Conservation (phyloP, 2,329 filamentous ascomycete genomes). For the Neurospora sp. region DNA sequence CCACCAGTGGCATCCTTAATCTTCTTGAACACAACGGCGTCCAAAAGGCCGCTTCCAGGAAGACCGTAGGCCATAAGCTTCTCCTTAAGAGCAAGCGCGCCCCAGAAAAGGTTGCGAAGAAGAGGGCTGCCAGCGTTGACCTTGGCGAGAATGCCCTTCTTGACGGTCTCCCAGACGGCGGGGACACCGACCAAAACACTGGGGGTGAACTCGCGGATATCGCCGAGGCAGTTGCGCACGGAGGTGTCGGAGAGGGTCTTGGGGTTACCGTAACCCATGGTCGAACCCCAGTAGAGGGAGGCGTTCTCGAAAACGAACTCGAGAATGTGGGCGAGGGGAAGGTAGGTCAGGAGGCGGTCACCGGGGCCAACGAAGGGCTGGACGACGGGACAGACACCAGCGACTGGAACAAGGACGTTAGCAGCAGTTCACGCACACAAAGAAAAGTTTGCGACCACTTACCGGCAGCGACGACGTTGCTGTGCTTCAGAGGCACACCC, state of each 20-base stretch:
- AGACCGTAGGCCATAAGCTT: slow-evolving; percentile 42
- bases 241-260: slow-evolving; percentile 75
- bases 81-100: slow-evolving; percentile 42
- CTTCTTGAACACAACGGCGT: slow-evolving; percentile 80
- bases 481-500: slow-evolving; percentile 68
- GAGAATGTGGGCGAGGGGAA: slow-evolving; percentile 79
- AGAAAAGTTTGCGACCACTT: slow-evolving; percentile 24
- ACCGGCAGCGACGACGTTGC: slow-evolving; percentile 64
- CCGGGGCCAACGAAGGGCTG: slow-evolving; percentile 67
- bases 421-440: slow-evolving; percentile 3
- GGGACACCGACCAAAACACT: slow-evolving; percentile 79
- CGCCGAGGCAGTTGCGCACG: slow-evolving; percentile 76
- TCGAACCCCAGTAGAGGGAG: slow-evolving; percentile 73
- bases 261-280: slow-evolving; percentile 82
- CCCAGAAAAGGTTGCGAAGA: slow-evolving; percentile 65
- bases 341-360: slow-evolving; percentile 71
- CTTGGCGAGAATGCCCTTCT: slow-evolving; percentile 78
- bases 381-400: slow-evolving; percentile 69
- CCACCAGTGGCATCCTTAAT: slow-evolving; percentile 84
- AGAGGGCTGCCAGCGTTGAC: slow-evolving; percentile 59
- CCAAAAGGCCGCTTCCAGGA: slow-evolving; percentile 59
- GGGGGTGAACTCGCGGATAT: slow-evolving; percentile 77
- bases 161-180: slow-evolving; percentile 83
- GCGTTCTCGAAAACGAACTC: slow-evolving; percentile 87
- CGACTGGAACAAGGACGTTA: slow-evolving; percentile 35